Evolutionary conservation across 1,284 basidiomycete genomes (phyloP), one percentile per base, ranked within the genome.

Genomic region (Naganishia albida): DNA sequence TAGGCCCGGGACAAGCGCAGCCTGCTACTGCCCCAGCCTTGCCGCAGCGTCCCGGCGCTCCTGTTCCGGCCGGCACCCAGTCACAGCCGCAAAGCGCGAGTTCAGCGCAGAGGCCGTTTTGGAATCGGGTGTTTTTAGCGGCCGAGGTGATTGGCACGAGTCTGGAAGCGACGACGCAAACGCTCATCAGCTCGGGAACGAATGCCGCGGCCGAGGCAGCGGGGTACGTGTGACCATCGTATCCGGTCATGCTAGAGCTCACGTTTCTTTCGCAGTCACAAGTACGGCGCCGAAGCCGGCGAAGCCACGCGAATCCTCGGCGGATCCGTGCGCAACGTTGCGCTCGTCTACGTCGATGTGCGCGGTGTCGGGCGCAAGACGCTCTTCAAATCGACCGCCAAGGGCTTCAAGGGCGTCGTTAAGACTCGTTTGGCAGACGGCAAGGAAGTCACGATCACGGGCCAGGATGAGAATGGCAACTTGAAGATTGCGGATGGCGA

Each of bases 281-380:
- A 84, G 70, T 88, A 87, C 72, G 89, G 89, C 2, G 71, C 82
- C 0, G 84, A 87, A 56, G 88, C 86, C 2, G 87, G 82, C 15
- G 80, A 85, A 65, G 83, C 84, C 49, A 83, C 85, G 3, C 74
- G 82, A 63, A 78, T 86, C 64, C 81, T 85, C 8, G 86, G 87
- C 16, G 86, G 86, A 0, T 85, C 85, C 39, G 78, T 81, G 2
- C 81, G 84, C 65, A 90, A 91, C 77, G 85, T 89, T 25, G 86
- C 83, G 2, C 82, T 90, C 40, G 87, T 91, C 40, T 90, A 90
- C 74, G 83, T 90, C 60, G 88, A 91, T 73, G 82, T 88, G 78
- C 80, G 82, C 1, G 88, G 89, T 0, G 83, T 90, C 39, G 89
- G 87, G 3, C 79, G 88, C 68, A 80, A 84, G 52, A 88, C 87